These are phyloP conservation scores for Penicillium lividum DNA, from an alignment of 495 filamentous ascomycete species.

Conservation along the genomic window DNA sequence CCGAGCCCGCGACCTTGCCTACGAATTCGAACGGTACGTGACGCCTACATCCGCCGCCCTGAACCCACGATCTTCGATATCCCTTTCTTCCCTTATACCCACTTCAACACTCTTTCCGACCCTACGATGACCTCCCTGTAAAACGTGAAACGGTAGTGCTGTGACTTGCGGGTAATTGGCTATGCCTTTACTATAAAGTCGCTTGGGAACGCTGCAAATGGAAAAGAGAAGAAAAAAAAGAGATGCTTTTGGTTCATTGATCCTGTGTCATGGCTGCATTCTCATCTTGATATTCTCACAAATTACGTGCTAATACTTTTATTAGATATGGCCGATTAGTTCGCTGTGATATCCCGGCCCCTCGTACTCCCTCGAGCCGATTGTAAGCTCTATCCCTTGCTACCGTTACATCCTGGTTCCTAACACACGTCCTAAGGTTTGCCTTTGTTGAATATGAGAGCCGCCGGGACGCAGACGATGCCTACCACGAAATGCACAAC, in stretches of 20 bases:
- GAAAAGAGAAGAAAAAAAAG: neutral
- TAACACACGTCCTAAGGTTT: slow-evolving; percentile 61
- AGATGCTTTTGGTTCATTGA: neutral
- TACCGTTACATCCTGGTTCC: slow-evolving; percentile 11
- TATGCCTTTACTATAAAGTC: neutral
- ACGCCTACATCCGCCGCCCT: slow-evolving; percentile 49
- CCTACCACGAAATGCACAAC: slow-evolving; percentile 99
- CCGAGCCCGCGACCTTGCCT: slow-evolving; percentile 98
- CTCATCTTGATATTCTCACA: neutral
- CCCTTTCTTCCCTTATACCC: slow-evolving; percentile 13
- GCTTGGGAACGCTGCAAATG: neutral
- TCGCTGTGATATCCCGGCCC: slow-evolving; percentile 97
- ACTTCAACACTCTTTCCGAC: slow-evolving; percentile 12
- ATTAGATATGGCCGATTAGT: slow-evolving; percentile 94
- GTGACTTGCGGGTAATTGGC: neutral
- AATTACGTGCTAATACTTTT: neutral
- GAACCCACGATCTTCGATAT: slow-evolving; percentile 29
- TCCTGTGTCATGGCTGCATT: slow-evolving; percentile 1
- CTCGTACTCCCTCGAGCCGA: slow-evolving; percentile 85
- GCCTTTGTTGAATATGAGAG: slow-evolving; percentile 99
- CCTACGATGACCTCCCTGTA: slow-evolving; percentile 20
- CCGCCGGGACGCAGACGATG: slow-evolving; percentile 97
- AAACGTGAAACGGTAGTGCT: neutral
- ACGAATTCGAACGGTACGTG: slow-evolving; percentile 99
- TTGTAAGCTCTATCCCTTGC: slow-evolving; percentile 65